Evolutionary conservation across 2,329 filamentous ascomycete species (phyloP), one percentile per base, ranked within the genome.

Genomic region (Aspergillus floridensis): DNA sequence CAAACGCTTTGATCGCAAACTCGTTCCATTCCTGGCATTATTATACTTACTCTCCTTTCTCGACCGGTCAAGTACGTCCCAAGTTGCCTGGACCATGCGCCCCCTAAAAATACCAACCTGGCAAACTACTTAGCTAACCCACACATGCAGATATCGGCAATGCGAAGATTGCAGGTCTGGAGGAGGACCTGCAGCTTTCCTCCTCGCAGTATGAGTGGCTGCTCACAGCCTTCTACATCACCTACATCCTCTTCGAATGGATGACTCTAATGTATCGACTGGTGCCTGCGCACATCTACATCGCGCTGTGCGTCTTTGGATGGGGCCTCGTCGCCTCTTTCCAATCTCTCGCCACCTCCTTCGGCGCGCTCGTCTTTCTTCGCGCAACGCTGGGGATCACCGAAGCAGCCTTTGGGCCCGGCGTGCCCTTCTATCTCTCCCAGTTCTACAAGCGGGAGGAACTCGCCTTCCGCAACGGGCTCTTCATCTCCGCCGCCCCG

Each of bases 11-110:
- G 92, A 96, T 73, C 81, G 85, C 58, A 85, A 83, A 64, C 82
- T 97, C 56, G 91, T 96, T 5, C 73, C 90, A 1, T 96, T 96
- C 71, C 83, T 96, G 63, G 89, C 91, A 11, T 73, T 93, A 59
- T 81, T 96, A 12, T 97, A 95, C 72, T 84, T 96, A 81, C 80
- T 96, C 62, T 89, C 88, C 63, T 96, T 96, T 72, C 77, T 96
- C 65, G 92, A 96, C 74, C 84, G 92, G 65, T 93, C 90, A 19
- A 96, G 91, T 92, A 79, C 63, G 82, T 78, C 26, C 16, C 41
- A 22, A 3, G 7, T 29, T 29, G 26, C 26, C 26, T 29, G 8
- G 7, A 29, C 26, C 8, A 29, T 29, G 26, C 26, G 26, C 26
- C 26, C 7, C 26, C 8, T 29, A 8, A 29, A 3, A 29, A 7